Conservation (phyloP, 495 filamentous ascomycete species). For the Tuber calosporum region DNA sequence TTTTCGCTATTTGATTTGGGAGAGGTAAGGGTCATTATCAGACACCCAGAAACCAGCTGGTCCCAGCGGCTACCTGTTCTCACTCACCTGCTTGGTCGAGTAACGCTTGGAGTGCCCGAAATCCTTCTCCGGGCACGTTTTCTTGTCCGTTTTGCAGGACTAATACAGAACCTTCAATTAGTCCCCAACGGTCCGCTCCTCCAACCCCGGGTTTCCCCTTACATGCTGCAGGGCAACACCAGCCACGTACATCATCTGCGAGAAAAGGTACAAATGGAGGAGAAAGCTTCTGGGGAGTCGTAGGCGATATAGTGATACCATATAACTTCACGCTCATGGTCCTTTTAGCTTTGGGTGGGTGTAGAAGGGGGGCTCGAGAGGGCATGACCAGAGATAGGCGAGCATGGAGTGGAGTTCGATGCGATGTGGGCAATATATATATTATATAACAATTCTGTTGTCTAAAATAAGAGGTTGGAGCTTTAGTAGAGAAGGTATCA, state of each 20-base stretch:
- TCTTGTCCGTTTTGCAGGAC: no score
- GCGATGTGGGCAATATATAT: neutral
- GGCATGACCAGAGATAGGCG: neutral
- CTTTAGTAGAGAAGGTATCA: neutral
- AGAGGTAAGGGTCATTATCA: no score
- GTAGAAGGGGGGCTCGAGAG: neutral
- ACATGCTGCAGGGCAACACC: no score
- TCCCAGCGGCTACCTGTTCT: no score
- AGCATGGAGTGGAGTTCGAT: neutral
- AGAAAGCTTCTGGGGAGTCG: neutral
- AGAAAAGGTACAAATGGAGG: neutral
- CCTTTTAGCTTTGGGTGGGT: neutral
- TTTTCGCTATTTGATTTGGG: no score
- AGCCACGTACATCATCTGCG: neutral
- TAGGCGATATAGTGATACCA: neutral
- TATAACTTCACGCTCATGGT: neutral
- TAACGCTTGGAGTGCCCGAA: no score
- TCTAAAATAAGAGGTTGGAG: neutral
- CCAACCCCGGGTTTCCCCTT: neutral
- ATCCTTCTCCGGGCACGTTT: no score
- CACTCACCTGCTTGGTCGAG: no score
- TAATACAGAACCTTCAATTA: no score
- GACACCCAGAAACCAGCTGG: no score
- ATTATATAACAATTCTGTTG: no score
- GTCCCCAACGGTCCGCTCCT: neutral